Conservation (phyloP, 495 filamentous ascomycete genomes). For the Lophiostoma macrostomum region DNA sequence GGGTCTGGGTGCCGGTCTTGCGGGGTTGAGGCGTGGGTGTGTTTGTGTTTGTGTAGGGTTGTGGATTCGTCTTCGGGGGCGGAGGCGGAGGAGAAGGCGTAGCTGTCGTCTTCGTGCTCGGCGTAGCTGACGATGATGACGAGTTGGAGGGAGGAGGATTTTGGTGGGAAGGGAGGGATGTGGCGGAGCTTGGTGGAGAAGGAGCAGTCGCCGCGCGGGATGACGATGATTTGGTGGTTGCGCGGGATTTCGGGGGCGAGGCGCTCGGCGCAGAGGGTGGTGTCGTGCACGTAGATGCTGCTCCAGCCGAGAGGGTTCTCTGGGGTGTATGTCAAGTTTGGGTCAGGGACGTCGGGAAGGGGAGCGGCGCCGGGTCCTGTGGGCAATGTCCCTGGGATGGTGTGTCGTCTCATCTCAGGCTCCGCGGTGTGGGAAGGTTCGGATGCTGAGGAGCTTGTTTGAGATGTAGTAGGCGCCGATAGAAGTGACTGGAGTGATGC, state of each 20-base stretch:
- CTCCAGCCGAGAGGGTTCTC: slow-evolving; percentile 61
- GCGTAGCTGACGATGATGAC: slow-evolving; percentile 73
- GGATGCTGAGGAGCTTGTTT: slow-evolving; percentile 35
- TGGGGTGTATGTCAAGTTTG: slow-evolving; percentile 29
- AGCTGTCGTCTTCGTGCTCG: slow-evolving; percentile 44
- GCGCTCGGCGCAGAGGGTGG: slow-evolving; percentile 59
- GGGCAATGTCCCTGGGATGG: slow-evolving; percentile 66
- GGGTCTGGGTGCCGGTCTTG: too few species aligned
- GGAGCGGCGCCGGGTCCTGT: slow-evolving; percentile 74
- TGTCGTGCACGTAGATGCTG: slow-evolving; percentile 66
- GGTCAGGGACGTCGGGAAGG: slow-evolving; percentile 64
- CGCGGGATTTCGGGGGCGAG: slow-evolving; percentile 60
- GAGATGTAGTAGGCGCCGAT: slow-evolving; percentile 26
- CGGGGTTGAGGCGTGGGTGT: not conserved
- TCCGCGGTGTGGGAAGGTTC: slow-evolving; percentile 21
- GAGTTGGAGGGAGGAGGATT: slow-evolving; percentile 60
- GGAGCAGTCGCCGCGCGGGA: slow-evolving; percentile 79
- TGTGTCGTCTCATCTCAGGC: slow-evolving; percentile 41
- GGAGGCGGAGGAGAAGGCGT: slow-evolving; percentile 8
- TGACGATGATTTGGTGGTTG: slow-evolving; percentile 74
- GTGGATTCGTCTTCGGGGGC: not conserved
- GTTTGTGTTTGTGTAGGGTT: not conserved
- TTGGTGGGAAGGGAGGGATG: slow-evolving; percentile 71
- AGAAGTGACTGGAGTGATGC: slow-evolving; percentile 30
- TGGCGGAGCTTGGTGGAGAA: slow-evolving; percentile 80